phyloP scores from a whole-genome alignment of 176 grass and related monocot genomes.

The Oryza punctata region DNA sequence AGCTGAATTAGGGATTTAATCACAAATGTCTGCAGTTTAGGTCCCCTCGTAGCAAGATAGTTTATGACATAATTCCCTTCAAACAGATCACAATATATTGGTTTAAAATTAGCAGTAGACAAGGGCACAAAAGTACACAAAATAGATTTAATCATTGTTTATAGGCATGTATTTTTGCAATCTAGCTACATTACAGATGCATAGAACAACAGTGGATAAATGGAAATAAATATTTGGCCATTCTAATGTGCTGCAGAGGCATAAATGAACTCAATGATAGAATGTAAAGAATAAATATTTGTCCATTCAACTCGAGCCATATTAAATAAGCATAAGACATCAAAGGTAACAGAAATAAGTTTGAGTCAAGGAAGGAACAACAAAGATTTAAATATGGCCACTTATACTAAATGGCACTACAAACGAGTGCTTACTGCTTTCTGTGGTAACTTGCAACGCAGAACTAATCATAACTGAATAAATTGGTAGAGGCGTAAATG shows the following conservation, averaged over 20 bases:
- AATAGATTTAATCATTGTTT: not conserved
- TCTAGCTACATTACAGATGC: constrained; percentile 8
- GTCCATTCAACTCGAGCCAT: not conserved
- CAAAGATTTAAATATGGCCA: constrained; percentile 19
- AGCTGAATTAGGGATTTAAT: constrained; percentile 92
- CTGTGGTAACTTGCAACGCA: constrained; percentile 17
- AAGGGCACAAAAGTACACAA: constrained; percentile 5
- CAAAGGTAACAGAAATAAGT: not conserved
- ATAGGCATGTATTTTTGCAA: constrained; percentile 11
- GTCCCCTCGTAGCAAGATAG: constrained; percentile 95
- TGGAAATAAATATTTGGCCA: constrained; percentile 16
- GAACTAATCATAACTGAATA: constrained; percentile 3
- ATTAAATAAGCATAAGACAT: not conserved
- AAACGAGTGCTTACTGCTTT: constrained; percentile 14
- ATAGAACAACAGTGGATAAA: constrained; percentile 18
- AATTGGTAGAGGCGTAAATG: constrained; percentile 40
- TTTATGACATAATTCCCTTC: constrained; percentile 99
- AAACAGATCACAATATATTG: constrained; percentile 76
- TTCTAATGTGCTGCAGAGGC: constrained; percentile 10
- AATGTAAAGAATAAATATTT: constrained; percentile 12
- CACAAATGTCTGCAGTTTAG: constrained; percentile 95
- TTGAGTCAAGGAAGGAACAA: constrained; percentile 32
- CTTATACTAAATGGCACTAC: constrained; percentile 18
- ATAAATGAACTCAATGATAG: not conserved
- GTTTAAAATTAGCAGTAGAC: constrained; percentile 42